Conservation (phyloP, 2,329 filamentous ascomycete species). For the Lecanicillium sp. region DNA sequence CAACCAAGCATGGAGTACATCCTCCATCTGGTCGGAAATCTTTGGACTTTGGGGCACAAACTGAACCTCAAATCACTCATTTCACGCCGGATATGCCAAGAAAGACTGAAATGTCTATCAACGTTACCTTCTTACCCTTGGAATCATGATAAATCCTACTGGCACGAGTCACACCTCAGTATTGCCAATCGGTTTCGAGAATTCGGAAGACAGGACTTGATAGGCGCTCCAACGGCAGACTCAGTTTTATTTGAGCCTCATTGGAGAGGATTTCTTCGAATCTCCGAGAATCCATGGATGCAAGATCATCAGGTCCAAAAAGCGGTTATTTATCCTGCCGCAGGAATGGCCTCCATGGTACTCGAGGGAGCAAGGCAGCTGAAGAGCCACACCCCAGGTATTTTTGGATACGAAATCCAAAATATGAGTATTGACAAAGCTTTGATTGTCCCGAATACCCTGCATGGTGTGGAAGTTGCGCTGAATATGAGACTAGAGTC, state of each 20-base stretch:
- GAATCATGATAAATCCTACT: slow-evolving; percentile 44
- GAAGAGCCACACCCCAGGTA: slow-evolving; percentile 13
- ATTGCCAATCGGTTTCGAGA: slow-evolving; percentile 33
- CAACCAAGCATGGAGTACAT: slow-evolving; percentile 15
- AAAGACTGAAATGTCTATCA: slow-evolving; percentile 25
- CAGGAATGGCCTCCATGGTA: slow-evolving; percentile 41
- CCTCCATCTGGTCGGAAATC: slow-evolving; percentile 22
- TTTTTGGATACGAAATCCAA: slow-evolving; percentile 33
- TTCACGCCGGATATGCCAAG: slow-evolving; percentile 10
- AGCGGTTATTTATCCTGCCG: slow-evolving; percentile 40
- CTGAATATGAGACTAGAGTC: slow-evolving; percentile 31
- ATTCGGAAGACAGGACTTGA: slow-evolving; percentile 39
- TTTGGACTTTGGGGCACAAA: slow-evolving; percentile 27
- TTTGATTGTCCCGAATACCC: slow-evolving; percentile 38
- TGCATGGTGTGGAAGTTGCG: slow-evolving; percentile 40
- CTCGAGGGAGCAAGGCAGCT: slow-evolving; percentile 37
- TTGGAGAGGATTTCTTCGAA: slow-evolving; percentile 41
- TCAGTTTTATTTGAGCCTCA: slow-evolving; percentile 35
- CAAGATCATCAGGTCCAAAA: slow-evolving; percentile 42
- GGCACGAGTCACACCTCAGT: slow-evolving; percentile 43
- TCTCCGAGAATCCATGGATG: slow-evolving; percentile 44
- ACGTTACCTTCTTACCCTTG: slow-evolving; percentile 45
- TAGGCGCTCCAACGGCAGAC: slow-evolving; percentile 37
- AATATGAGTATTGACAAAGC: slow-evolving; percentile 40
- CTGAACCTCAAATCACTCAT: slow-evolving; percentile 23